Base-by-base conservation (phyloP, 2,329 filamentous ascomycete species). In the Fusarium bulbicola region DNA sequence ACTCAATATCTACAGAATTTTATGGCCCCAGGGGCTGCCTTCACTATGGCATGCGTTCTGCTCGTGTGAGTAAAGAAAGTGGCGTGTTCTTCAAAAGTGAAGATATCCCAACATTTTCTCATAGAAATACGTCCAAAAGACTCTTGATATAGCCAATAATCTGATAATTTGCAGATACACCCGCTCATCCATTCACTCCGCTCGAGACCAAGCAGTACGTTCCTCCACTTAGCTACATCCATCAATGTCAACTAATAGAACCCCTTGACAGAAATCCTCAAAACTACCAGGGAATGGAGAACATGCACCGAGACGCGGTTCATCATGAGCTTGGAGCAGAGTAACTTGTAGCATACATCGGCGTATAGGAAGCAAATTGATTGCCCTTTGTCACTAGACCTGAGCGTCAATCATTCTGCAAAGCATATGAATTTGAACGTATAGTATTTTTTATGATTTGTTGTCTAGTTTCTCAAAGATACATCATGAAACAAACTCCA, bases 41-140 rank as follows among this genome's bases (percentile, higher is more conserved):
- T 88, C 68, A 86, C 85, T 24, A 89, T 89, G 87, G 87, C 87
- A 7, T 81, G 83, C 52, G 77, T 88, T 18, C 80, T 88, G 28
- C 85, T 88, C 64, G 85, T 84, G 80, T 86, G 79, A 75, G 82
- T 77, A 36, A 50, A 45, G 66, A 61, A 70, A 74, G 63, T 71
- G 73, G 69, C 66, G 66, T 74, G 63, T 62, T 63, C 72, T 56
- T 53, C 26, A 26, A 28, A 20, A 50, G 37, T 49, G 26, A 62
- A 68, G 45, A 24, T 30, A 26, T 65, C 30, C 6, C 50, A 37
- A 47, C 49, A 30, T 37, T 37, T 50, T 14, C 30, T 18, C 10
- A 20, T 10, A 24, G 30, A 24, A 50, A 50, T 20, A 50, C 5
- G 24, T 20, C 16, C 8, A 34, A 24, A 28, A 37, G 34, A 10